A percentile compares a stretch with the other conserved stretches of the same genome.
Conservation (phyloP, 345 rosid species). For the Dipteronia dyeriana region DNA sequence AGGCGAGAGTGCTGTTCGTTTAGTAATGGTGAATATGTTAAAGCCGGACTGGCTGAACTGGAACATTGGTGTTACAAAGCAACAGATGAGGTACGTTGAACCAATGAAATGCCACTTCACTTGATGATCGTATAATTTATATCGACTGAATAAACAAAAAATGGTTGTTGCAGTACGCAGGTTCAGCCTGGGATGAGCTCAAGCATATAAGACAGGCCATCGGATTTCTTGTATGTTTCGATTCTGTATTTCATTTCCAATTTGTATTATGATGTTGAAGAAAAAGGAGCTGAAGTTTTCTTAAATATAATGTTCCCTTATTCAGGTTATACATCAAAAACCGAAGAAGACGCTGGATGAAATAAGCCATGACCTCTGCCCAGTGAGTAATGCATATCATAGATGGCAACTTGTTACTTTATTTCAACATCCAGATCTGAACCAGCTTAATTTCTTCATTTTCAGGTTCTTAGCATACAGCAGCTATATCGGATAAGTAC, state of each 20-base stretch:
- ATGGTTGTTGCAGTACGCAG: conserved; percentile 69
- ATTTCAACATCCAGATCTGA: neutral
- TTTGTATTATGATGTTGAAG: conserved; percentile 2
- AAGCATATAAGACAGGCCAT: conserved; percentile 95
- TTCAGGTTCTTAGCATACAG: conserved; percentile 85
- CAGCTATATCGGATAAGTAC: conserved; percentile 89
- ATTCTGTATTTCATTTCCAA: neutral
- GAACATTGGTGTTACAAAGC: conserved; percentile 97
- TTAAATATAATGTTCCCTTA: conserved; percentile 15
- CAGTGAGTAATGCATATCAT: conserved; percentile 47
- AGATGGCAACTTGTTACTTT: neutral
- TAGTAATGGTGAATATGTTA: conserved; percentile 93
- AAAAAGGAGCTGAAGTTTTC: neutral
- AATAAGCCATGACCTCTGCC: conserved; percentile 92
- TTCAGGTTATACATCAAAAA: conserved; percentile 92
- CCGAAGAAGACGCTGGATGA: conserved; percentile 87
- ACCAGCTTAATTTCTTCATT: neutral
- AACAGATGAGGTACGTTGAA: conserved; percentile 75
- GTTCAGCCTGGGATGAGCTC: conserved; percentile 93
- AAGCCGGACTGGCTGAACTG: conserved; percentile 89
- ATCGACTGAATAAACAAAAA: conserved; percentile 9
- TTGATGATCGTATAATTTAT: conserved; percentile 2
- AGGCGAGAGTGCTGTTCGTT: conserved; percentile 96
- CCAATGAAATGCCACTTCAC: conserved; percentile 12
- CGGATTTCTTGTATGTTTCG: conserved; percentile 73